Conservation (phyloP, 2,329 filamentous ascomycete species). For the Pseudogymnoascus sp. region DNA sequence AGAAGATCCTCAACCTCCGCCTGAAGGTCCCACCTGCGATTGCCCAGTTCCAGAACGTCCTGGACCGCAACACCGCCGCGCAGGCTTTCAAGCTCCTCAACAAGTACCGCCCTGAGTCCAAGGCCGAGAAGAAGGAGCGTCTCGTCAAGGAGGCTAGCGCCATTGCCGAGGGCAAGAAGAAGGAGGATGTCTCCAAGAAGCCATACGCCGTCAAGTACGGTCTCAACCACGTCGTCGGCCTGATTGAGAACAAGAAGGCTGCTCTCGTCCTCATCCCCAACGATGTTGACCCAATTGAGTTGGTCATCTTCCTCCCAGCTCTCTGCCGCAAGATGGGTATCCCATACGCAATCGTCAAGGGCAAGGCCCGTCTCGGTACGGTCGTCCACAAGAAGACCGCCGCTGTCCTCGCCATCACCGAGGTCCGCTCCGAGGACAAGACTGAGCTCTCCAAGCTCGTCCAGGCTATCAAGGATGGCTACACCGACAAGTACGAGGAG, state of each 20-base stretch:
- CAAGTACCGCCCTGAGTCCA: slow-evolving; percentile 99
- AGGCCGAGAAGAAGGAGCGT: slow-evolving; percentile 99
- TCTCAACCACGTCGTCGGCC: slow-evolving; percentile 96
- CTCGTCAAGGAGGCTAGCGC: slow-evolving; percentile 96
- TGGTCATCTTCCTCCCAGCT: slow-evolving; percentile 97
- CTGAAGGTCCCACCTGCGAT: slow-evolving; percentile 97
- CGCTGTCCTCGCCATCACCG: slow-evolving; percentile 89
- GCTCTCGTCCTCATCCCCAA: slow-evolving; percentile 96
- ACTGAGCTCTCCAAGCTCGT: slow-evolving; percentile 94
- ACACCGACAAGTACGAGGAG: slow-evolving; percentile 92
- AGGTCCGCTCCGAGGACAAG: slow-evolving; percentile 98
- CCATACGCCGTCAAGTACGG: slow-evolving; percentile 99
- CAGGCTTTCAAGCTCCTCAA: slow-evolving; percentile 99
- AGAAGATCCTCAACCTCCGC: slow-evolving; percentile 95
- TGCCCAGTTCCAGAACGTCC: slow-evolving; percentile 94
- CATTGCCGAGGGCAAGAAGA: slow-evolving; percentile 99
- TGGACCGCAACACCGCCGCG: slow-evolving; percentile 93
- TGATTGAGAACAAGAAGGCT: slow-evolving; percentile 99
- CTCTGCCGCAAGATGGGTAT: slow-evolving; percentile 99
- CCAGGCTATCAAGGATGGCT: slow-evolving; percentile 95
- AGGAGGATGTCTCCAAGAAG: slow-evolving; percentile 99
- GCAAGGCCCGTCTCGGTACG: slow-evolving; percentile 97
- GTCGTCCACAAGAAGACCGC: slow-evolving; percentile 99
- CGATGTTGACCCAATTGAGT: slow-evolving; percentile 98
- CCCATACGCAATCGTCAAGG: slow-evolving; percentile 98